Conservation (phyloP, 768 basidiomycete genomes). For the Mycena sanguinolenta region DNA sequence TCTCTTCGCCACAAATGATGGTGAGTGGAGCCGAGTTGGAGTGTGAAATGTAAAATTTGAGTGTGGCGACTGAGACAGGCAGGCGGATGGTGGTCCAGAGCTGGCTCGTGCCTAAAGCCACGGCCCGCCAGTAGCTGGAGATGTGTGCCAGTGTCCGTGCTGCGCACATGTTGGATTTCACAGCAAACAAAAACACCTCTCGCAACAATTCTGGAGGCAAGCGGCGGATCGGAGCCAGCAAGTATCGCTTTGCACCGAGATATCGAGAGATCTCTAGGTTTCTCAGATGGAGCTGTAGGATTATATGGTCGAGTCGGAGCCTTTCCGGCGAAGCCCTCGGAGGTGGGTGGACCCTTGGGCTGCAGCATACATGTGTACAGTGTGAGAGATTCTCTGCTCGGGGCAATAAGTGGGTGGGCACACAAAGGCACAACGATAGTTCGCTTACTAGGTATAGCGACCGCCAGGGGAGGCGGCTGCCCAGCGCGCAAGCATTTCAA, state of each 20-base stretch:
- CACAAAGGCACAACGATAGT: too few relatives aligned
- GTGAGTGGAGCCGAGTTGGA: slow-evolving; percentile 13
- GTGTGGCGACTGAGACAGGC: slow-evolving; percentile 31
- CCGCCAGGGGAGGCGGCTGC: too few relatives aligned
- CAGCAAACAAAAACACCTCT: slow-evolving; percentile 20
- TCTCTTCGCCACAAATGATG: background rate
- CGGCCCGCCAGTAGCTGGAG: slow-evolving; percentile 26
- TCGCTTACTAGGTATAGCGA: too few relatives aligned
- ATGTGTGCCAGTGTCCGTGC: slow-evolving; percentile 6
- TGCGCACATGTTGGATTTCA: background rate
- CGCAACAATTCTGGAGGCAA: slow-evolving; percentile 28
- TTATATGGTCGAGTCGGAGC: slow-evolving; percentile 10
- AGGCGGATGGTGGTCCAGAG: slow-evolving; percentile 31
- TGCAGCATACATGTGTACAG: slow-evolving; percentile 25
- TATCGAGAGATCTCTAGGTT: slow-evolving; percentile 2
- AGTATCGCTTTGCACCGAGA: slow-evolving; percentile 6
- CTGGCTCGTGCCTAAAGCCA: slow-evolving; percentile 6
- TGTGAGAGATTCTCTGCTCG: slow-evolving; percentile 66
- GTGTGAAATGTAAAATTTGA: background rate
- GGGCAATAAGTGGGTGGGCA: too few relatives aligned
- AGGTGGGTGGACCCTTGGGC: slow-evolving; percentile 66
- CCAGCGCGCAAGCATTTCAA: too few relatives aligned
- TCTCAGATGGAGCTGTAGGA: slow-evolving; percentile 5
- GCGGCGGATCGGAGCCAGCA: slow-evolving; percentile 29
- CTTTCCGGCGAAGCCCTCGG: slow-evolving; percentile 14